A percentile compares a stretch with the other conserved stretches of the same genome.
Evolutionary conservation across 257 asterid genomes (phyloP).

Genomic region (Nicotiana attenuata): DNA sequence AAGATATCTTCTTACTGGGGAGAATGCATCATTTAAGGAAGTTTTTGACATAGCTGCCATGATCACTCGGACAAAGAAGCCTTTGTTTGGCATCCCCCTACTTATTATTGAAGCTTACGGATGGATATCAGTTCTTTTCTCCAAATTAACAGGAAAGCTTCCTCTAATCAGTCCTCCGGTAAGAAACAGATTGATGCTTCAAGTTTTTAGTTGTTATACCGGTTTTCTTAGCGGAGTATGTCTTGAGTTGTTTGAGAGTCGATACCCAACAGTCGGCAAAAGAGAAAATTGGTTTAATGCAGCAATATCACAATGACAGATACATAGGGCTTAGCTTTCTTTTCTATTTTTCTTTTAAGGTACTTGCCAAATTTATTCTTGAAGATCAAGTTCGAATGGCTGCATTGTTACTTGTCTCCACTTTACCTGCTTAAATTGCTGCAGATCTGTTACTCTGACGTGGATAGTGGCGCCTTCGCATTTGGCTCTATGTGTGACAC

Average conservation of each 20-base stretch:
- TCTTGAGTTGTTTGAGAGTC: background rate
- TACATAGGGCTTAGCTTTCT: background rate
- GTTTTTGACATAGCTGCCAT: slow-evolving; percentile 69
- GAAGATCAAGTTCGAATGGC: background rate
- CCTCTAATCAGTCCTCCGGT: slow-evolving; percentile 95
- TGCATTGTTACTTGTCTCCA: background rate
- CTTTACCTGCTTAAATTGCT: background rate
- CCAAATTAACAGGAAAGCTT: slow-evolving; percentile 78
- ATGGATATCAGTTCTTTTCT: slow-evolving; percentile 53
- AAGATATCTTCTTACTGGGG: slow-evolving; percentile 91
- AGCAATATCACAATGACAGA: background rate
- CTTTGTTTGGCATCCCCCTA: slow-evolving; percentile 58
- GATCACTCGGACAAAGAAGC: slow-evolving; percentile 63
- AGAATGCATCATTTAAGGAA: slow-evolving; percentile 79
- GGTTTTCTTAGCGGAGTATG: background rate
- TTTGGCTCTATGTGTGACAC: background rate
- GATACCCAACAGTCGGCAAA: background rate
- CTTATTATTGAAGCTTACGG: slow-evolving; percentile 52
- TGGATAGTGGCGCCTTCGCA: background rate
- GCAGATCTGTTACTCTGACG: background rate
- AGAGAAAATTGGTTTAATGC: background rate
- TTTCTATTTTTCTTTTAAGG: background rate
- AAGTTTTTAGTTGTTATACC: background rate
- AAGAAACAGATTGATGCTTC: slow-evolving; percentile 20
- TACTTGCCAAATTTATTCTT: background rate